Conservation (phyloP, 176 grass and related monocot genomes). For the Stipa capillata region DNA sequence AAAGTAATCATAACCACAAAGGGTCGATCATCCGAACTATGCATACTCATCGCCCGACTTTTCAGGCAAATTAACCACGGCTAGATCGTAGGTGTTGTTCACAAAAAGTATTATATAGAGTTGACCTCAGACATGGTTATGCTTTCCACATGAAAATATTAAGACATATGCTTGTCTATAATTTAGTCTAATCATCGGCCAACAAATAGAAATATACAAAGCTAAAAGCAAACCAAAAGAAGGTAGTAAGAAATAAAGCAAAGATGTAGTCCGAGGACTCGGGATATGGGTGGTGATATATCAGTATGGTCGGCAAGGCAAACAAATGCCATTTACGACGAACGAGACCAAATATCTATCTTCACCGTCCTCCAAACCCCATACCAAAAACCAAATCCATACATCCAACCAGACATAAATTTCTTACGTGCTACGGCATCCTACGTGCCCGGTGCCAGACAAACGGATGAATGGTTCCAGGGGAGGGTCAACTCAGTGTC, state of each 20-base stretch:
- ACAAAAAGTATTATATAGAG: no score
- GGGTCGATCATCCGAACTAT: constrained; percentile 95
- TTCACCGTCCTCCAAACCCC: not conserved
- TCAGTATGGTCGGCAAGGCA: constrained; percentile 93
- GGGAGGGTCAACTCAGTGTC: no score
- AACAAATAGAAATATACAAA: not conserved
- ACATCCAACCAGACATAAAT: no score
- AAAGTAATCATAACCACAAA: constrained; percentile 91
- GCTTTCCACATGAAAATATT: constrained; percentile 56
- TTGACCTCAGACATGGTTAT: constrained; percentile 92
- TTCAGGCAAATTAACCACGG: no score
- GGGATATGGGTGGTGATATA: constrained; percentile 99
- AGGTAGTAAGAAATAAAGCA: no score
- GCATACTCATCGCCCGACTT: constrained; percentile 73
- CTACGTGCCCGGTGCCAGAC: no score
- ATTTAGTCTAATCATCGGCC: constrained; percentile 53
- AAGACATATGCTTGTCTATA: constrained; percentile 95
- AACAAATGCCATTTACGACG: constrained; percentile 61
- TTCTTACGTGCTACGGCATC: no score
- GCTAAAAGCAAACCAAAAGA: constrained; percentile 13
- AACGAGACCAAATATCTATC: constrained; percentile 27
- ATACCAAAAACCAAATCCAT: not conserved
- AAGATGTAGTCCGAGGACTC: constrained; percentile 36
- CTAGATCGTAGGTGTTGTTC: no score
- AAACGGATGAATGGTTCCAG: no score